Evolutionary conservation across 805 yeast genomes (phyloP), one percentile per base, ranked within the genome.

Genomic region (Pichia paraexigua): DNA sequence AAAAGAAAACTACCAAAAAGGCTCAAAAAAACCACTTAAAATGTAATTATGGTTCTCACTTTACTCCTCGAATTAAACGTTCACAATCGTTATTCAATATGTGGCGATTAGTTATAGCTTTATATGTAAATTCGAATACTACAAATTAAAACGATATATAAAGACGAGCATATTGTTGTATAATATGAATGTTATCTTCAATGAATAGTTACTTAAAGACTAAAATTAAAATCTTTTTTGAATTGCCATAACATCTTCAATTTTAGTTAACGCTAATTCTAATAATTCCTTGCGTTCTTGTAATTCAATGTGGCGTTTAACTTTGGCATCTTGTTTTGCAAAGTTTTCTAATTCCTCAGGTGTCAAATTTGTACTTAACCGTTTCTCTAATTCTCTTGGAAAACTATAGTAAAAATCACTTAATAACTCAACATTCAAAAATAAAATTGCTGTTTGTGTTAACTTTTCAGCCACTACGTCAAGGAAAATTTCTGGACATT

Each of bases 351-450:
- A 76, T 63, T 91, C 95, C 49, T 88, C 95, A 47, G 76, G 75
- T 10, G 80, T 72, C 61, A 94, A 71, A 42, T 76, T 75, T 54
- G 75, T 73, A 46, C 83, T 82, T 51, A 94, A 76, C 57, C 82
- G 81, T 48, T 74, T 74, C 65, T 94, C 99, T 55, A 94, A 74
- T 67, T 90, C 97, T 53, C 98, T 77, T 2, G 99, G 98, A 68
- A 94, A 92, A 60, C 90, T 89, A 67, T 95, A 94, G 65, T 92
- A 95, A 63, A 94, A 94, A 68, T 95, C 99, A 58, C 95, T 86
- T 56, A 94, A 72, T 51, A 94, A 72, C 68, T 94, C 99, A 51
- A 95, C 98, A 63, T 94, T 94, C 64, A 94, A 71, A 61, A 94
- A 94, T 55, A 94, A 69, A 4, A 94, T 94, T 0, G 99, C 94